Conservation (phyloP, 2,329 filamentous ascomycete species). For the Sporothrix luriei region DNA sequence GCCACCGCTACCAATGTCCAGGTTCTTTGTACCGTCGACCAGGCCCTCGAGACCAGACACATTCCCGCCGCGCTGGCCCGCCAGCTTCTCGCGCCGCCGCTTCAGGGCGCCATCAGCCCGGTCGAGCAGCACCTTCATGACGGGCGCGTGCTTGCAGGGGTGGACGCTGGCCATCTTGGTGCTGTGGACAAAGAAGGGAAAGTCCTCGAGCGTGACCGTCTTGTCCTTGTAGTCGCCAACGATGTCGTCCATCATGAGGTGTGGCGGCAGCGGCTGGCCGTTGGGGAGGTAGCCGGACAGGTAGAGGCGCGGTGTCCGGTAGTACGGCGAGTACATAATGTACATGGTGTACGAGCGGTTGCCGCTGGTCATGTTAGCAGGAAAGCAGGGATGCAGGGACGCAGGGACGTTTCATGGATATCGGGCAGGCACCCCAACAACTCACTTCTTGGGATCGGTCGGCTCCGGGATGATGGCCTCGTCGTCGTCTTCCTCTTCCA, state of each 20-base stretch:
- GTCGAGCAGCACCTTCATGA: conserved; percentile 97
- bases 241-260: conserved; percentile 48
- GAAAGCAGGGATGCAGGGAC: too few species aligned
- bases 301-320: conserved; percentile 92
- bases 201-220: conserved; percentile 96
- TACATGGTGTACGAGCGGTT: conserved; percentile 96
- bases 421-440: too few species aligned
- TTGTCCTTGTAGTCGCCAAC: conserved; percentile 59
- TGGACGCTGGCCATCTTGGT: conserved; percentile 97
- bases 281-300: conserved; percentile 83
- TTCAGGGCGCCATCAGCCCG: conserved; percentile 92
- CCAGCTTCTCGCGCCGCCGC: conserved; percentile 78
- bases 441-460: conserved; percentile 52
- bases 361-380: conserved; percentile 55
- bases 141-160: conserved; percentile 93
- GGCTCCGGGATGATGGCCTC: conserved; percentile 92
- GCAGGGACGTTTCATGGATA: too few species aligned
- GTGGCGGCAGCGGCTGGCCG: conserved; percentile 57
- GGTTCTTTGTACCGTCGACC: conserved; percentile 28
- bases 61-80: conserved; percentile 55
- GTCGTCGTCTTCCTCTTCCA: conserved; percentile 97
- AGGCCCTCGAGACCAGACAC: conserved; percentile 44
- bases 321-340: conserved; percentile 97
- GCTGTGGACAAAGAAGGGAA: conserved; percentile 87
- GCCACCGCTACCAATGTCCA: conserved; percentile 21